phyloP scores from a whole-genome alignment of 1,284 basidiomycete species.

The Apiotrichum akiyoshidainum region DNA sequence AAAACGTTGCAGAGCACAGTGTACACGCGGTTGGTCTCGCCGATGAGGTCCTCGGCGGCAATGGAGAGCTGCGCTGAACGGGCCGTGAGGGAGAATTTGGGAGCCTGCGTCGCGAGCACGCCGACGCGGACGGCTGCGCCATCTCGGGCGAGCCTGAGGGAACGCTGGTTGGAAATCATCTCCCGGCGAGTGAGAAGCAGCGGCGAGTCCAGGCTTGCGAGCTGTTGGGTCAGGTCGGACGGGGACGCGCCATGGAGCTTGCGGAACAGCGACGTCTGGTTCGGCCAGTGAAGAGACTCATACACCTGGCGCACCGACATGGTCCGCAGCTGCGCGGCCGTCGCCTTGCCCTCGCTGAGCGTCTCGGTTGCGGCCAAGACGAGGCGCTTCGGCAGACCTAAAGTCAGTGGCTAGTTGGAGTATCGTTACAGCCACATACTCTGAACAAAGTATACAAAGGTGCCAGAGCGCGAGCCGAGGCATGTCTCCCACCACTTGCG shows the following conservation, averaged over 20 bases:
- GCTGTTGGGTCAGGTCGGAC: conserved; percentile 5
- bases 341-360: background rate
- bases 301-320: conserved; percentile 11
- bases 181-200: conserved; percentile 45
- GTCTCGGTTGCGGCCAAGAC: conserved; percentile 26
- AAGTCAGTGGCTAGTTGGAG: conserved; percentile 6
- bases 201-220: conserved; percentile 40
- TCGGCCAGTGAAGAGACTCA: conserved; percentile 23
- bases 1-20: conserved; percentile 37
- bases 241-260: conserved; percentile 10
- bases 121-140: conserved; percentile 37
- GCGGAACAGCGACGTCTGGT: conserved; percentile 16
- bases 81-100: conserved; percentile 27
- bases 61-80: too few species aligned
- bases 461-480: conserved; percentile 30
- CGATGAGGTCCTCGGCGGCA: conserved; percentile 19
- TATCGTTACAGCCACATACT: conserved; percentile 41
- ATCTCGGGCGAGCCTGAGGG: conserved; percentile 34
- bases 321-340: background rate
- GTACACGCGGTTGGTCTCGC: conserved; percentile 43
- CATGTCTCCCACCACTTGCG: conserved; percentile 42
- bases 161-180: conserved; percentile 36
- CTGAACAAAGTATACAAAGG: conserved; percentile 45
- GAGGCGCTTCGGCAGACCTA: conserved; percentile 47
- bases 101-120: conserved; percentile 41